Evolutionary conservation across 163 green algal genomes (phyloP).

Genomic region (Scenedesmus sp.): DNA sequence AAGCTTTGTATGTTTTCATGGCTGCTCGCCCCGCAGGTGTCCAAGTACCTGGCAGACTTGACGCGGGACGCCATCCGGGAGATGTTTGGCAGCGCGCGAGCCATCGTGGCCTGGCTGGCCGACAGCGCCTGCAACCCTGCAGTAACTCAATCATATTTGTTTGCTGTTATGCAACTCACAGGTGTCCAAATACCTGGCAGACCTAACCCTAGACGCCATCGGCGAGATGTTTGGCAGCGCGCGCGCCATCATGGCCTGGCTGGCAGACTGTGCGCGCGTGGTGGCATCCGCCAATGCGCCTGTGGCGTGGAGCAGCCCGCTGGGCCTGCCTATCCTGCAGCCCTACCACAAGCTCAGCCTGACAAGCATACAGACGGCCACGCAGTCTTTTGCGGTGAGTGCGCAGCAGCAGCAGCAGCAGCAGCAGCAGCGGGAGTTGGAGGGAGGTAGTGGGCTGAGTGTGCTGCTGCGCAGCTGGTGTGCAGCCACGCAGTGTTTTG

Average conservation of each 20-base stretch:
- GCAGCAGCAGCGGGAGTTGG: not conserved
- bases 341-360: slow-evolving; percentile 80
- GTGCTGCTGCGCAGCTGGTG: too few species aligned
- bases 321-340: slow-evolving; percentile 96
- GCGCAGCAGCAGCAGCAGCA: too few species aligned
- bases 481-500: too few species aligned
- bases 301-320: slow-evolving; percentile 90
- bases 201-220: slow-evolving; percentile 84
- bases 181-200: slow-evolving; percentile 73
- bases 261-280: slow-evolving; percentile 81
- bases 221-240: slow-evolving; percentile 89
- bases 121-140: slow-evolving; percentile 69
- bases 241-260: slow-evolving; percentile 92
- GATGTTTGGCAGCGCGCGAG: slow-evolving; percentile 87
- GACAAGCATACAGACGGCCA: slow-evolving; percentile 4
- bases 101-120: slow-evolving; percentile 93
- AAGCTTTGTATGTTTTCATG: too few species aligned
- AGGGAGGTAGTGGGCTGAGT: not conserved
- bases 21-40: slow-evolving; percentile 46
- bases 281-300: slow-evolving; percentile 66
- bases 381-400: slow-evolving; percentile 50
- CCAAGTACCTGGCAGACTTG: slow-evolving; percentile 73
- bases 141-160: too few species aligned
- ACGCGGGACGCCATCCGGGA: slow-evolving; percentile 85
- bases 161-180: slow-evolving; percentile 22